A percentile compares a stretch with the other conserved stretches of the same genome.
phyloP scores from a whole-genome alignment of 2,329 filamentous ascomycete genomes.

The Apiospora marii region DNA sequence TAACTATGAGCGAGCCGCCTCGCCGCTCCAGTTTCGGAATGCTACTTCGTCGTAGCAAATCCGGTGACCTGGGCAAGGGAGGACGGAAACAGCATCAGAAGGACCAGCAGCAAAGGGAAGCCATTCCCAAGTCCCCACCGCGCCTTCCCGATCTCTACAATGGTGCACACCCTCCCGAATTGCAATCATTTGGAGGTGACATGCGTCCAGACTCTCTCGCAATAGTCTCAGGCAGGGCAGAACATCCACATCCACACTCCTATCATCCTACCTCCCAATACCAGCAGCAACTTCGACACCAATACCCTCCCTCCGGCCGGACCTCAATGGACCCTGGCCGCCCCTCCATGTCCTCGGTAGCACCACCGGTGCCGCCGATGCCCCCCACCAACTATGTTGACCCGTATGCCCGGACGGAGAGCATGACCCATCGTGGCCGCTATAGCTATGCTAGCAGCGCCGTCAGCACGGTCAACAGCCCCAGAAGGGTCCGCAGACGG shows the following conservation, averaged over 20 bases:
- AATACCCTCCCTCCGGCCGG: constrained; percentile 48
- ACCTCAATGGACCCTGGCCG: constrained; percentile 62
- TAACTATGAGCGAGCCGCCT: constrained; percentile 42
- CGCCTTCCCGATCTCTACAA: constrained; percentile 59
- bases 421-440: constrained; percentile 95
- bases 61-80: constrained; percentile 58
- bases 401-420: constrained; percentile 84
- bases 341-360: constrained; percentile 50
- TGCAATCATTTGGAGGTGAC: constrained; percentile 46
- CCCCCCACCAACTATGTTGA: constrained; percentile 63
- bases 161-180: constrained; percentile 43
- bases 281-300: constrained; percentile 42
- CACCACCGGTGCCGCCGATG: constrained; percentile 69
- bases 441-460: constrained; percentile 96
- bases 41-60: constrained; percentile 64
- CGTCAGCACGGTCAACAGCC: constrained; percentile 90
- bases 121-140: constrained; percentile 66
- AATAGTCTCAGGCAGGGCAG: constrained; percentile 43
- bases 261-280: constrained; percentile 43
- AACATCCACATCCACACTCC: constrained; percentile 43
- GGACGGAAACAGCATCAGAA: constrained; percentile 58
- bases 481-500: constrained; percentile 87
- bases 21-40: constrained; percentile 57
- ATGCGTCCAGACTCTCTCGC: constrained; percentile 43
- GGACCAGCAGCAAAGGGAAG: constrained; percentile 61